Evolutionary conservation across 1,284 basidiomycete species (phyloP).

Genomic region (Leucoagaricus sp.): DNA sequence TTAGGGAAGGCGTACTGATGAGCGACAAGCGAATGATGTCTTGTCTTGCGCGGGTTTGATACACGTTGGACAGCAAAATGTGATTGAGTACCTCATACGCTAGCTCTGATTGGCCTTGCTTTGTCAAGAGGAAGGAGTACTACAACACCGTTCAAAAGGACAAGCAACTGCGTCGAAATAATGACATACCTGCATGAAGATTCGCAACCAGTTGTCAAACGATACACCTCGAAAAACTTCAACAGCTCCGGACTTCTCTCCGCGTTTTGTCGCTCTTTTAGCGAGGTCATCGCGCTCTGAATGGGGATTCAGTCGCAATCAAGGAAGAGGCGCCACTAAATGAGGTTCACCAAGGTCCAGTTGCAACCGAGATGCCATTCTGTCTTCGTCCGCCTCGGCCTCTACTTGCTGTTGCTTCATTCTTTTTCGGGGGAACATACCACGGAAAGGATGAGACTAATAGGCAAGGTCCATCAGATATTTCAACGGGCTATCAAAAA

Average conservation of each 20-base stretch:
- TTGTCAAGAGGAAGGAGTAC: slow-evolving; percentile 85
- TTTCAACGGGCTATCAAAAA: neutral
- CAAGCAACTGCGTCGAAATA: neutral
- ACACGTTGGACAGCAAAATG: slow-evolving; percentile 76
- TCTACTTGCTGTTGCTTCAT: slow-evolving; percentile 44
- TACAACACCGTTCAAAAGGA: slow-evolving; percentile 31
- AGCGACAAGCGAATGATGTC: slow-evolving; percentile 72
- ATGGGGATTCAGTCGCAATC: neutral
- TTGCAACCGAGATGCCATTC: slow-evolving; percentile 75
- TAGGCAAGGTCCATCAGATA: neutral
- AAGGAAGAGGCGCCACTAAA: neutral
- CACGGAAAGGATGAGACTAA: slow-evolving; percentile 55
- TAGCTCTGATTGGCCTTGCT: slow-evolving; percentile 61
- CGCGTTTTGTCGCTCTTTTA: slow-evolving; percentile 36
- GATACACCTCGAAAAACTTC: slow-evolving; percentile 80
- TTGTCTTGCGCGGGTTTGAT: slow-evolving; percentile 65
- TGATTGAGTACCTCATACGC: slow-evolving; percentile 84
- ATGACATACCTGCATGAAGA: slow-evolving; percentile 79
- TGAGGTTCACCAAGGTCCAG: slow-evolving; percentile 66
- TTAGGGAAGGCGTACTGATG: slow-evolving; percentile 56
- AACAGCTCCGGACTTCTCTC: slow-evolving; percentile 38
- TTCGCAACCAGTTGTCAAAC: slow-evolving; percentile 83
- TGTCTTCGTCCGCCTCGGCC: slow-evolving; percentile 67
- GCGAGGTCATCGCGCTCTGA: slow-evolving; percentile 50
- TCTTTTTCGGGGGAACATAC: slow-evolving; percentile 61